phyloP scores from a whole-genome alignment of 2,329 filamentous ascomycete species.

The Fusarium sp. region DNA sequence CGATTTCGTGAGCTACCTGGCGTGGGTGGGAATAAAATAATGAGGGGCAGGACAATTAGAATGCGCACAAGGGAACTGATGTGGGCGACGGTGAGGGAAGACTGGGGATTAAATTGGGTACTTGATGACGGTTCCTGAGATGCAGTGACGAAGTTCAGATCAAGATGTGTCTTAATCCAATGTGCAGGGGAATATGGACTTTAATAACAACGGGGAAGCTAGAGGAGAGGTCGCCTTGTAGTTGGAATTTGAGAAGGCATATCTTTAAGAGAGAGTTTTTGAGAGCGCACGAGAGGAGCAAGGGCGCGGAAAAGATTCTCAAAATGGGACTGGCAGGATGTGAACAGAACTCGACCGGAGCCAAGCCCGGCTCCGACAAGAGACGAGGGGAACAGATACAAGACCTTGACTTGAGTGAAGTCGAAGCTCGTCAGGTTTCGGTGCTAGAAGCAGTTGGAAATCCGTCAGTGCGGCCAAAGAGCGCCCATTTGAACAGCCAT shows the following conservation, averaged over 20 bases:
- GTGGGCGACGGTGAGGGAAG: constrained; percentile 24
- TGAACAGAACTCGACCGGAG: constrained; percentile 45
- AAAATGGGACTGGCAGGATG: constrained; percentile 44
- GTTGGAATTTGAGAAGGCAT: constrained; percentile 35
- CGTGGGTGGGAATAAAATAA: constrained; percentile 31
- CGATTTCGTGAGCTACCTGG: constrained; percentile 22
- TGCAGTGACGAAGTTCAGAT: constrained; percentile 9
- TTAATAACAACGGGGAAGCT: constrained; percentile 35
- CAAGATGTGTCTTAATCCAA: constrained; percentile 23
- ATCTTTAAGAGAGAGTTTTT: constrained; percentile 41
- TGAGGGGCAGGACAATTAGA: constrained; percentile 32
- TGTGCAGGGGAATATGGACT: constrained; percentile 10
- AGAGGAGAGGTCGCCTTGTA: constrained; percentile 33
- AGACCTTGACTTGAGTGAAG: constrained; percentile 29
- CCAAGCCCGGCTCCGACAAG: constrained; percentile 45
- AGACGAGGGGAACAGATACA: constrained; percentile 42
- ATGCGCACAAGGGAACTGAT: constrained; percentile 26
- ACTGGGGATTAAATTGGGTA: constrained; percentile 35
- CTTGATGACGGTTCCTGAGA: constrained; percentile 26
- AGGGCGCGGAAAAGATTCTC: constrained; percentile 44
- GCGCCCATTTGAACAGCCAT: constrained; percentile 12
- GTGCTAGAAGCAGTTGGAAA: constrained; percentile 36
- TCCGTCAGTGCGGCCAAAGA: constrained; percentile 28
- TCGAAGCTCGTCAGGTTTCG: constrained; percentile 33
- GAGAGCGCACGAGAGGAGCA: constrained; percentile 34